Evolutionary conservation across 208 protist genomes (phyloP).

Genomic region (Crithidia thermophila): DNA sequence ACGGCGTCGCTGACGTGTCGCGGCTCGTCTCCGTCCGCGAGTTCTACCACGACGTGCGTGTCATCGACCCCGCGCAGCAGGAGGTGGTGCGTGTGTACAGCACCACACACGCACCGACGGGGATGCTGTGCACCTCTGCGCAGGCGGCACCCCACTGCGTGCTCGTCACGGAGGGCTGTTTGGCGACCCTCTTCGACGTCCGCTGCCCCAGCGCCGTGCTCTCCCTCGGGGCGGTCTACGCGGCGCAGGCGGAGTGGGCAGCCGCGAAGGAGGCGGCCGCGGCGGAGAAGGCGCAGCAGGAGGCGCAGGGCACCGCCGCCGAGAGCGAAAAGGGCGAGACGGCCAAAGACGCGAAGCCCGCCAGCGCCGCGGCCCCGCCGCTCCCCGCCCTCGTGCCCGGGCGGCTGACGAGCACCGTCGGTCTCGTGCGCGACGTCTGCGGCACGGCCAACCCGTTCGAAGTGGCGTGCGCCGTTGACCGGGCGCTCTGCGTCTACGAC

Average conservation of each 20-base stretch:
- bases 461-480: slow-evolving; percentile 63
- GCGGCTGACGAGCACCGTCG: slow-evolving; percentile 59
- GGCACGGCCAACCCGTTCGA: slow-evolving; percentile 59
- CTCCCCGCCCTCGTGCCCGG: slow-evolving; percentile 40
- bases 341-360: neutral
- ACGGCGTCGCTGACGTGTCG: neutral
- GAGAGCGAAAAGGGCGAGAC: neutral
- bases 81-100: slow-evolving; percentile 59
- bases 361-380: neutral
- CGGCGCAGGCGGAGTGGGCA: slow-evolving; percentile 15
- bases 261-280: slow-evolving; percentile 10
- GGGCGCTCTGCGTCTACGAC: slow-evolving; percentile 76
- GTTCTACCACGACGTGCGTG: slow-evolving; percentile 67
- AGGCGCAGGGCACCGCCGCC: neutral
- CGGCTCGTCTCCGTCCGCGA: slow-evolving; percentile 55
- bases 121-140: slow-evolving; percentile 36
- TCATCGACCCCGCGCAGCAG: slow-evolving; percentile 45
- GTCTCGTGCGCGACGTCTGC: slow-evolving; percentile 56
- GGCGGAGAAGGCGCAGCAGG: neutral
- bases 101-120: slow-evolving; percentile 73
- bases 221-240: slow-evolving; percentile 24
- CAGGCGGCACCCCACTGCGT: slow-evolving; percentile 33
- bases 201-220: slow-evolving; percentile 65
- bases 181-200: slow-evolving; percentile 75
- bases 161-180: slow-evolving; percentile 66